Evolutionary conservation across 345 rosid genomes (phyloP).

Genomic region (Populus ilicifolia): DNA sequence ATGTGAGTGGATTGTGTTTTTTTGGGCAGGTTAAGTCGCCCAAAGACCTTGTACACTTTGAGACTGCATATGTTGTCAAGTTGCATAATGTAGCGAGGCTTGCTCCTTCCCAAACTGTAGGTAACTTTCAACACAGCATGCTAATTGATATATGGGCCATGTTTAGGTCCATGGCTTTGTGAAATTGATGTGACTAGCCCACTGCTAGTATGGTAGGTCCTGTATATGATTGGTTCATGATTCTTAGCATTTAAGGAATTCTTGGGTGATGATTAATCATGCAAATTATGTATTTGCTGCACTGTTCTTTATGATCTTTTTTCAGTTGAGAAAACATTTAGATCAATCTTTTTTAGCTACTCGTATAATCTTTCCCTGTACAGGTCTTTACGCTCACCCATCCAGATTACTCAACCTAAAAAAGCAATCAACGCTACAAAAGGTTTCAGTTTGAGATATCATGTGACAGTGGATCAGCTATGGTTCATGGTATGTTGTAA

Average conservation of each 20-base stretch:
- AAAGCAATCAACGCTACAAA: slow-evolving; percentile 70
- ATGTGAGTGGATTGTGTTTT: slow-evolving; percentile 7
- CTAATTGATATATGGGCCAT: background rate
- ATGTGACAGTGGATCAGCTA: slow-evolving; percentile 66
- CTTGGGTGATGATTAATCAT: background rate
- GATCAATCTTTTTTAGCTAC: slow-evolving; percentile 4
- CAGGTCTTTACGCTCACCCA: slow-evolving; percentile 93
- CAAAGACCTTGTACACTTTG: slow-evolving; percentile 83
- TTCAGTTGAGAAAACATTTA: background rate
- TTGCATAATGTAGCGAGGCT: slow-evolving; percentile 82
- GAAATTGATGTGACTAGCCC: background rate
- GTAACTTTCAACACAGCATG: slow-evolving; percentile 23
- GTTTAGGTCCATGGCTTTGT: background rate
- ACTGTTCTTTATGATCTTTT: background rate
- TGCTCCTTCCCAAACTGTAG: slow-evolving; percentile 76
- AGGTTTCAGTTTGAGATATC: slow-evolving; percentile 72
- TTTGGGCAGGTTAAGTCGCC: slow-evolving; percentile 75
- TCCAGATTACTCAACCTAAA: slow-evolving; percentile 58
- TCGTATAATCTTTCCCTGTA: slow-evolving; percentile 13
- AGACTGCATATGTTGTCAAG: slow-evolving; percentile 97
- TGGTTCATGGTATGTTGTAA: slow-evolving; percentile 72
- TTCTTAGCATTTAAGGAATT: slow-evolving; percentile 1
- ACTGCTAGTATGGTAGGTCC: background rate
- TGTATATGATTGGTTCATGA: background rate
- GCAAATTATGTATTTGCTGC: background rate